phyloP scores from a whole-genome alignment of 257 asterid genomes.

The Haberlea rhodopensis region DNA sequence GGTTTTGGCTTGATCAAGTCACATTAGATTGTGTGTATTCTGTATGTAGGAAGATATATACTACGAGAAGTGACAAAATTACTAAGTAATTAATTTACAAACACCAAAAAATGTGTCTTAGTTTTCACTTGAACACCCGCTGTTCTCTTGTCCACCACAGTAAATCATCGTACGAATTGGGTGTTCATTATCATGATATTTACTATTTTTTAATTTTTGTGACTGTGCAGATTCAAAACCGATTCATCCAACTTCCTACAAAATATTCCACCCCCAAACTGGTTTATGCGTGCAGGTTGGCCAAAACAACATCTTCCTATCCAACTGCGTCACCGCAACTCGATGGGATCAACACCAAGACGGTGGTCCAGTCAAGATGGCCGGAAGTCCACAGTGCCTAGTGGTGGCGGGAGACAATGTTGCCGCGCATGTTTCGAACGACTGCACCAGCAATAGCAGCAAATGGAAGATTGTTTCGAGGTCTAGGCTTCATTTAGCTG shows the following conservation, averaged over 20 bases:
- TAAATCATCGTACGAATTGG: too few species aligned
- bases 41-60: too few species aligned
- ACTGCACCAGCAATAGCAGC: slow-evolving; percentile 35
- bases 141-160: too few species aligned
- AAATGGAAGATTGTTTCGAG: slow-evolving; percentile 47
- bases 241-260: slow-evolving; percentile 25
- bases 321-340: slow-evolving; percentile 32
- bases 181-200: too few species aligned
- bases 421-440: slow-evolving; percentile 31
- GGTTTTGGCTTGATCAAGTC: too few species aligned
- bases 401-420: slow-evolving; percentile 35
- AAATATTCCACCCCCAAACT: slow-evolving; percentile 57
- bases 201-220: neutral
- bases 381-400: slow-evolving; percentile 33
- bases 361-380: slow-evolving; percentile 35
- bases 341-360: slow-evolving; percentile 41
- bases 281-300: slow-evolving; percentile 40
- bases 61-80: too few species aligned
- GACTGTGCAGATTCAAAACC: slow-evolving; percentile 42
- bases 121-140: too few species aligned
- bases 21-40: too few species aligned
- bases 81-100: too few species aligned
- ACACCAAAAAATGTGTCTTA: too few species aligned
- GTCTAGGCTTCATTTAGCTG: slow-evolving; percentile 48
- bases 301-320: slow-evolving; percentile 7